Percentiles rank a stretch among this genome's conserved stretches.
phyloP scores from a whole-genome alignment of 306 rosid species.

The Albizia julibrissin region DNA sequence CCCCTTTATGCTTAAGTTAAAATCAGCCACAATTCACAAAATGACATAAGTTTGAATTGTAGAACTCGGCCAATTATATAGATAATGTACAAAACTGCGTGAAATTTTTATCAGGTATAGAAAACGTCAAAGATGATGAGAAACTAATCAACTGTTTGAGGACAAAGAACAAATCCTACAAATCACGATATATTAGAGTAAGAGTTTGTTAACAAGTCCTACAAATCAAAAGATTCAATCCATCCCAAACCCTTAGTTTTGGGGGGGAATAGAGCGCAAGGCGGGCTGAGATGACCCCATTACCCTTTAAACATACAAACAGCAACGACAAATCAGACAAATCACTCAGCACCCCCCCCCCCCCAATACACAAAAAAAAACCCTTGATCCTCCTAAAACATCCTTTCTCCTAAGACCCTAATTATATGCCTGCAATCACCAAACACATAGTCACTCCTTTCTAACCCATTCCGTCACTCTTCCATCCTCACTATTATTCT shows the following conservation, averaged over 20 bases:
- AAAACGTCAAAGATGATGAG: not conserved
- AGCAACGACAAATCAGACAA: not conserved
- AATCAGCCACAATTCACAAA: not conserved
- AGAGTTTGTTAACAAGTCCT: not conserved
- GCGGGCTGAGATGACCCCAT: not conserved
- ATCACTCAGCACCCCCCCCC: not conserved
- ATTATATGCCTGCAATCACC: not conserved
- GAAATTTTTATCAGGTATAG: not conserved
- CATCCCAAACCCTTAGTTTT: not conserved
- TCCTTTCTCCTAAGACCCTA: not conserved
- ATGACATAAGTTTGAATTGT: constrained; percentile 7
- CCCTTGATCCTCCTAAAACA: not conserved
- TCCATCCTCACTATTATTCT: not conserved
- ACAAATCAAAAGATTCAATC: not conserved
- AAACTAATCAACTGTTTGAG: not conserved
- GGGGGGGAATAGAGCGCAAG: not conserved
- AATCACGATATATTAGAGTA: not conserved
- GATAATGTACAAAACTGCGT: not conserved
- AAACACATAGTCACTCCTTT: not conserved
- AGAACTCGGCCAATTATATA: constrained; percentile 1
- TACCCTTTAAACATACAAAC: not conserved
- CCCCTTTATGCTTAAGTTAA: not conserved
- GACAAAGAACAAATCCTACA: not conserved
- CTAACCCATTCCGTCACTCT: not conserved
- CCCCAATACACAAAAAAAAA: too few species aligned